Evolutionary conservation across 305 asterid species (phyloP).

Genomic region (Galium porrigens): DNA sequence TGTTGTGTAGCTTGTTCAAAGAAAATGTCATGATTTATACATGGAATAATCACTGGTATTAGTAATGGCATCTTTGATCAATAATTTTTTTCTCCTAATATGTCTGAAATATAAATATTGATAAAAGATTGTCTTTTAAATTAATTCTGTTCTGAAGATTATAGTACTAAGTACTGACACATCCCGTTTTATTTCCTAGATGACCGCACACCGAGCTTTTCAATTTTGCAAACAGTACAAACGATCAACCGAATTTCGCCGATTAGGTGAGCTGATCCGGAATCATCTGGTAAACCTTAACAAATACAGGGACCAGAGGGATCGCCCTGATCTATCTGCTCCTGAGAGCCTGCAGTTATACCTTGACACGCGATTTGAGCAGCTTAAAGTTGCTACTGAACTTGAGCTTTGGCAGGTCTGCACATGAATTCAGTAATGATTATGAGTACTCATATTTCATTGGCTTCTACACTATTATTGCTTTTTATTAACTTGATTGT

Average conservation of each 20-base stretch:
- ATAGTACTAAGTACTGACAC: neutral
- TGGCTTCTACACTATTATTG: neutral
- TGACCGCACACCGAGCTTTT: slow-evolving; percentile 34
- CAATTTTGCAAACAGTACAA: slow-evolving; percentile 34
- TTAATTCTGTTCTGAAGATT: neutral
- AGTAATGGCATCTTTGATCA: neutral
- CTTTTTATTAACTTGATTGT: neutral
- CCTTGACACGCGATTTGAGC: slow-evolving; percentile 35
- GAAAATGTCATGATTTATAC: neutral
- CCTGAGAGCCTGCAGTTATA: slow-evolving; percentile 32
- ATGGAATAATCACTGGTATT: neutral
- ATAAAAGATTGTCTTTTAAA: neutral
- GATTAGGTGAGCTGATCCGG: slow-evolving; percentile 30
- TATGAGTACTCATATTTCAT: neutral
- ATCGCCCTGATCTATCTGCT: slow-evolving; percentile 31
- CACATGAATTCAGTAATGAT: neutral
- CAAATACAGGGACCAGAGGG: slow-evolving; percentile 35
- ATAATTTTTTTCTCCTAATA: neutral
- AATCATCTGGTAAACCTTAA: slow-evolving; percentile 34
- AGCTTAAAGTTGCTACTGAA: slow-evolving; percentile 29
- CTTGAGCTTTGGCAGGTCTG: slow-evolving; percentile 34
- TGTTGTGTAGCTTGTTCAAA: neutral
- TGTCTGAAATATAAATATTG: neutral
- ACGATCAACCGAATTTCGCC: slow-evolving; percentile 29
- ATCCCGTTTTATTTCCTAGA: slow-evolving; percentile 14